A percentile compares a stretch with the other conserved stretches of the same genome.
phyloP scores from a whole-genome alignment of 352 stramenopile genomes.

The Pythium plurisporium region DNA sequence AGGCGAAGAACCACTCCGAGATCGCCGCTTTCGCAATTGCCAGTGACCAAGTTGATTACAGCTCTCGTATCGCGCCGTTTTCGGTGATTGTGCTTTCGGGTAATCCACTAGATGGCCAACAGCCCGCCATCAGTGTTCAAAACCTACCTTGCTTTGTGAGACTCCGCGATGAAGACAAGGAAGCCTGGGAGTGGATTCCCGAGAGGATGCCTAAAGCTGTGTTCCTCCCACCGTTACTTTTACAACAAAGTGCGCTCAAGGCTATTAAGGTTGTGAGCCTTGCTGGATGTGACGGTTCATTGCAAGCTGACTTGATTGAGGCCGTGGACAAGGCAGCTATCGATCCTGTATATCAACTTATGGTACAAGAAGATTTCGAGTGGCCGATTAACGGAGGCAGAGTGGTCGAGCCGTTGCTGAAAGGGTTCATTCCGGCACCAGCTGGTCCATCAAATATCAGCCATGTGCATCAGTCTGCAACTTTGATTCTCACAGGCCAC shows the following conservation, averaged over 20 bases:
- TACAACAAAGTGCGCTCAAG: constrained; percentile 52
- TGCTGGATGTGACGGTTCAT: constrained; percentile 25
- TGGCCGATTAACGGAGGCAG: constrained; percentile 70
- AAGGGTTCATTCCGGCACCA: constrained; percentile 38
- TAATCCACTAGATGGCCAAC: constrained; percentile 66
- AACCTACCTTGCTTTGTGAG: constrained; percentile 59
- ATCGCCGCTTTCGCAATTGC: constrained; percentile 43
- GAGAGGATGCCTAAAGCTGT: constrained; percentile 29
- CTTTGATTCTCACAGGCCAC: constrained; percentile 56
- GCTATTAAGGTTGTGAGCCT: constrained; percentile 41
- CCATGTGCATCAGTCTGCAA: constrained; percentile 33
- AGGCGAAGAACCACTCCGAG: constrained; percentile 45
- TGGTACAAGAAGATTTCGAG: constrained; percentile 48
- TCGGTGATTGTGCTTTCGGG: constrained; percentile 61
- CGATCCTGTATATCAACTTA: constrained; percentile 31
- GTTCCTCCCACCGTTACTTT: constrained; percentile 32
- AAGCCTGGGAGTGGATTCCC: constrained; percentile 67
- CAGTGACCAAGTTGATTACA: constrained; percentile 53
- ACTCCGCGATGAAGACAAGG: constrained; percentile 46
- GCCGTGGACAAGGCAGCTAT: constrained; percentile 25
- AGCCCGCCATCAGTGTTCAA: constrained; percentile 57
- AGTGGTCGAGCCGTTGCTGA: constrained; percentile 46
- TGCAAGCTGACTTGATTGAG: constrained; percentile 50
- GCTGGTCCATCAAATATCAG: constrained; percentile 13
- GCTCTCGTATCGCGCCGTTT: constrained; percentile 44